A percentile compares a stretch with the other conserved stretches of the same genome.
These are phyloP conservation scores for Tolypocladium pustulatum DNA, from an alignment of 2,329 filamentous ascomycete species.

Conservation along the genomic window DNA sequence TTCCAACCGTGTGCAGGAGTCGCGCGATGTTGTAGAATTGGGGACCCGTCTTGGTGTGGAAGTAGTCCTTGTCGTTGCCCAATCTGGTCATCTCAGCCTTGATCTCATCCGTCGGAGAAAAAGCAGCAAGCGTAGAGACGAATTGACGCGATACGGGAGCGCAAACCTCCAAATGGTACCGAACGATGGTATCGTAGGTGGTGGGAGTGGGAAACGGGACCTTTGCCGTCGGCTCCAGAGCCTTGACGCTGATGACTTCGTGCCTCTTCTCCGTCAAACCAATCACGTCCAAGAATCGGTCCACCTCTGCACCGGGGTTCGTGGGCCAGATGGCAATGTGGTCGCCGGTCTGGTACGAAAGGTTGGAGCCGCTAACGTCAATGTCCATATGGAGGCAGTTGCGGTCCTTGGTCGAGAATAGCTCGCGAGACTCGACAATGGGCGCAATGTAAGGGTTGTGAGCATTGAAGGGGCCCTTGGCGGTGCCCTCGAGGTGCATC, in stretches of 20 bases:
- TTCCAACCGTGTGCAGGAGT: slow-evolving; percentile 62
- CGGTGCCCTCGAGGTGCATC: slow-evolving; percentile 76
- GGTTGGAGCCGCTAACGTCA: slow-evolving; percentile 77
- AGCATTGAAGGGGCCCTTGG: slow-evolving; percentile 86
- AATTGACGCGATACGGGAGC: slow-evolving; percentile 95
- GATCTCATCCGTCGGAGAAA: slow-evolving; percentile 72
- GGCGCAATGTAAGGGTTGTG: slow-evolving; percentile 97
- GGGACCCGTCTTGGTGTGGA: slow-evolving; percentile 72
- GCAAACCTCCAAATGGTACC: slow-evolving; percentile 96
- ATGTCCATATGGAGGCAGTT: slow-evolving; percentile 97
- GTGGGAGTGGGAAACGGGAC: slow-evolving; percentile 96
- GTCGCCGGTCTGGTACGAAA: slow-evolving; percentile 92
- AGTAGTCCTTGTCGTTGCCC: slow-evolving; percentile 90
- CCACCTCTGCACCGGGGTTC: slow-evolving; percentile 85
- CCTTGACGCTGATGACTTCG: slow-evolving; percentile 77
- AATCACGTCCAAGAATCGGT: slow-evolving; percentile 74
- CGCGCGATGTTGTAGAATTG: slow-evolving; percentile 86
- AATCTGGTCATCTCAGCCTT: slow-evolving; percentile 85
- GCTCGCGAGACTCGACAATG: slow-evolving; percentile 78
- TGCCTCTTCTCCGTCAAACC: slow-evolving; percentile 68
- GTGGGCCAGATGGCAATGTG: slow-evolving; percentile 97
- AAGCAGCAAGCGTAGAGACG: slow-evolving; percentile 74
- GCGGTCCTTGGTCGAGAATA: slow-evolving; percentile 80
- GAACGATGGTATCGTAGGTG: slow-evolving; percentile 84
- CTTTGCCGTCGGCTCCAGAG: slow-evolving; percentile 89